A percentile compares a stretch with the other conserved stretches of the same genome.
phyloP scores from a whole-genome alignment of 1,284 basidiomycete genomes.

The Ceratobasidium sp. region DNA sequence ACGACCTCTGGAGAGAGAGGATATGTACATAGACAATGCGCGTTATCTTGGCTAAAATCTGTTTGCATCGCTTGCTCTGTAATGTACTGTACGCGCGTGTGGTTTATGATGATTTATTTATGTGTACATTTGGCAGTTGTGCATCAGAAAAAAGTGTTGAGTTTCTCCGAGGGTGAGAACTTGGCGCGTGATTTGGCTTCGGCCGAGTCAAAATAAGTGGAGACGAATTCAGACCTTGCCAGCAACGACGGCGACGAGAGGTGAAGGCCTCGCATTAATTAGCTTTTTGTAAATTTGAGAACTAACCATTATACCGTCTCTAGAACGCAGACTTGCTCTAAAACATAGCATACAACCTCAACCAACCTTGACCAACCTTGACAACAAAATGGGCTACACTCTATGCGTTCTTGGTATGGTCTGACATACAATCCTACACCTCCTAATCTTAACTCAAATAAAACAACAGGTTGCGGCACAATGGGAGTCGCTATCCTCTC shows the following conservation, averaged over 20 bases:
- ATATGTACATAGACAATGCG: background rate
- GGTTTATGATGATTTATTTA: constrained; percentile 32
- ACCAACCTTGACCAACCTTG: too few relatives aligned
- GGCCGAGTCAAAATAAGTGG: constrained; percentile 40
- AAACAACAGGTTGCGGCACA: constrained; percentile 89
- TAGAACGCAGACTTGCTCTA: background rate
- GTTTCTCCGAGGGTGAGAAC: background rate
- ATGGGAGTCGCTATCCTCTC: constrained; percentile 98
- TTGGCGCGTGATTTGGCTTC: constrained; percentile 22
- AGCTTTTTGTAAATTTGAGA: too few relatives aligned
- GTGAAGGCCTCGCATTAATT: background rate
- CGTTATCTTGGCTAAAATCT: background rate
- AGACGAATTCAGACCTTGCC: constrained; percentile 23
- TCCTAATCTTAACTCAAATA: constrained; percentile 31
- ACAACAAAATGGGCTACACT: constrained; percentile 62
- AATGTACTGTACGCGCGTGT: constrained; percentile 21
- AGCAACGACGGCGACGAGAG: constrained; percentile 34
- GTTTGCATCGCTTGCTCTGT: constrained; percentile 21
- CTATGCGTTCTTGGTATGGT: constrained; percentile 62
- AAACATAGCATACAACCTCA: constrained; percentile 16
- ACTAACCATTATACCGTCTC: too few relatives aligned
- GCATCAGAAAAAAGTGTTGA: too few relatives aligned
- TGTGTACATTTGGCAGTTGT: background rate
- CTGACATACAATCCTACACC: background rate
- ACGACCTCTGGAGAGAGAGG: too few relatives aligned